phyloP scores from a whole-genome alignment of 208 protist genomes.

The Wallacemonas rigidus region DNA sequence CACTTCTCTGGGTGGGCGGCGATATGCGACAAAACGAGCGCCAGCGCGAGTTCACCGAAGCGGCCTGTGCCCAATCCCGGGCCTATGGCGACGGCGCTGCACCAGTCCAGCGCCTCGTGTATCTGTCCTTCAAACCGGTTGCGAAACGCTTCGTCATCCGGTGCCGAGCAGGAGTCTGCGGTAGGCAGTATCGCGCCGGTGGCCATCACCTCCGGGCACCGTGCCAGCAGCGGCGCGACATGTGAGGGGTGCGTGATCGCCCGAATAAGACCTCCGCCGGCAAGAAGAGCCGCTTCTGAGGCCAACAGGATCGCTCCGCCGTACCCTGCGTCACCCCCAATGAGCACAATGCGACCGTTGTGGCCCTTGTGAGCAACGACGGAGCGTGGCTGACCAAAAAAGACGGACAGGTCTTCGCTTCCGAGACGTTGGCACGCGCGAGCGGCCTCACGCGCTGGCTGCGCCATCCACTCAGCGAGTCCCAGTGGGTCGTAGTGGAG shows the following conservation, averaged over 20 bases:
- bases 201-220: constrained; percentile 83
- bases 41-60: constrained; percentile 36
- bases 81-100: constrained; percentile 55
- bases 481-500: constrained; percentile 75
- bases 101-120: constrained; percentile 46
- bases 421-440: constrained; percentile 49
- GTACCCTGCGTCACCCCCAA: constrained; percentile 70
- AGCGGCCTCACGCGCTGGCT: constrained; percentile 23
- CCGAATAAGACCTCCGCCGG: constrained; percentile 67
- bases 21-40: constrained; percentile 33
- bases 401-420: constrained; percentile 35
- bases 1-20: constrained; percentile 40
- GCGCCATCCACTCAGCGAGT: constrained; percentile 53
- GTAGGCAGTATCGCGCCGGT: not conserved
- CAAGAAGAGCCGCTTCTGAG: constrained; percentile 61
- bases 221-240: constrained; percentile 59
- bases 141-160: not conserved
- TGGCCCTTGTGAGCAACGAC: constrained; percentile 65
- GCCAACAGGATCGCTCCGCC: constrained; percentile 83
- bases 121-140: constrained; percentile 24
- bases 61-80: constrained; percentile 57
- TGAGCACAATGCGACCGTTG: constrained; percentile 64
- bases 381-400: constrained; percentile 37
- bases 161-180: no score
- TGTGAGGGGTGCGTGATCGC: constrained; percentile 64